Evolutionary conservation across 2,329 filamentous ascomycete genomes (phyloP), one percentile per base, ranked within the genome.

Genomic region (Fusarium sp.): DNA sequence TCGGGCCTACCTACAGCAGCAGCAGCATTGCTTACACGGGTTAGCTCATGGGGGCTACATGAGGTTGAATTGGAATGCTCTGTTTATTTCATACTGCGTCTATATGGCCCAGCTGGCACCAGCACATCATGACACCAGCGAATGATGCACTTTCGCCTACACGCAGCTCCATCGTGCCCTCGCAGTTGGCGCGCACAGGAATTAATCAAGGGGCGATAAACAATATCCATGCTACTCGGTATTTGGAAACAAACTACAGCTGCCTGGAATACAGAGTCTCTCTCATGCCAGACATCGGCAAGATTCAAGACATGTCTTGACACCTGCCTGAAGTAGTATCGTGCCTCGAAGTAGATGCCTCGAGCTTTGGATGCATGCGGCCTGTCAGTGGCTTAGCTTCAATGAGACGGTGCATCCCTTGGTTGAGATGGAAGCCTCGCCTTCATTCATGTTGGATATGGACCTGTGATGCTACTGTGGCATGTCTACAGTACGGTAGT

Each of bases 141-240:
- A 30, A 68, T 65, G 51, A 51, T 68, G 63, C 46, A 47, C 56
- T 48, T 41, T 13, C 30, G 15, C 13, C 23, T 34, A 28, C 48
- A 47, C 65, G 60, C 60, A 66, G 41, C 62, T 47, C 47, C 44
- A 48, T 30, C 28, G 23, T 57, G 52, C 46, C 57, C 56, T 65
- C 61, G 64, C 59, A 57, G 52, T 57, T 65, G 58, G 48, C 53
- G 41, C 37, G 27, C 27, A 54, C 28, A 23, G 23, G 39, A 43
- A 12, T 18, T 43, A 6, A 12, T 34, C 31, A 16, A 31, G 27
- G 18, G 28, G 34, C 11, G 11, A 11, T 15, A 12, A 39, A 28
- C 5, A 23, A 23, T 15, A 16, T 15, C 37, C 11, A 15, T 28
- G 18, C 15, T n/a, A 27, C 11, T 12, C 8, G 34, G 18, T 40